A percentile compares a stretch with the other conserved stretches of the same genome.
phyloP scores from a whole-genome alignment of 495 filamentous ascomycete genomes.

The Baudoinia panamericana region DNA sequence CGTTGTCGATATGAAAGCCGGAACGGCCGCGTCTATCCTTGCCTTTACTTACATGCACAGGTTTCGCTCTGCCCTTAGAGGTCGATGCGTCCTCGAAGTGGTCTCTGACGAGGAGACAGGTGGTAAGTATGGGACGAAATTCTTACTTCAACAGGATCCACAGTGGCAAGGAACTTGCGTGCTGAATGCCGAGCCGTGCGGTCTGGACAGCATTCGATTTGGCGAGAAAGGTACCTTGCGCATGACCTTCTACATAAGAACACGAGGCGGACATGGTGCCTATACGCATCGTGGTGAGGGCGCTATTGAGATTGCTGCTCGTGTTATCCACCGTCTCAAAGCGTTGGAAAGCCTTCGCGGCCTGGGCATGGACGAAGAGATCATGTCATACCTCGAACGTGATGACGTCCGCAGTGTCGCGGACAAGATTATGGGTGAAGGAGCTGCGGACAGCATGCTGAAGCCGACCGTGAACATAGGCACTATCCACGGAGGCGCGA shows the following conservation, averaged over 20 bases:
- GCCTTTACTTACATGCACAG: conserved; percentile 14
- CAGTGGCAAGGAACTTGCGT: conserved; percentile 16
- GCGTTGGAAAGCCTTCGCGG: conserved; percentile 1
- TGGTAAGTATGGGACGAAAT: conserved; percentile 15
- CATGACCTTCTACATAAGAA: conserved; percentile 15
- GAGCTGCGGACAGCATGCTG: conserved; percentile 14
- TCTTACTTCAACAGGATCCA: conserved; percentile 10
- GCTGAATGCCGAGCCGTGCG: conserved; percentile 19
- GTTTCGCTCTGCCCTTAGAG: conserved; percentile 1
- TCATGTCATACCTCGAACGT: conserved; percentile 6
- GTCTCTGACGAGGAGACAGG: conserved; percentile 21
- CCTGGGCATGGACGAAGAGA: conserved; percentile 1
- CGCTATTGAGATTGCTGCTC: conserved; percentile 4
- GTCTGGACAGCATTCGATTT: conserved; percentile 15
- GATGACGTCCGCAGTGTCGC: conserved; percentile 11
- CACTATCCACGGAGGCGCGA: conserved; percentile 14
- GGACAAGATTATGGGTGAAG: conserved; percentile 18
- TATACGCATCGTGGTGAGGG: conserved; percentile 9
- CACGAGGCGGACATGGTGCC: conserved; percentile 13
- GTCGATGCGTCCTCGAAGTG: conserved; percentile 10
- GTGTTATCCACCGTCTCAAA: conserved; percentile 3
- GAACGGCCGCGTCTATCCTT: conserved; percentile 16
- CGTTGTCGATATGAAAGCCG: conserved; percentile 20
- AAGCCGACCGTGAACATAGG: conserved; percentile 18
- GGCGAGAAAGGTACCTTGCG: conserved; percentile 18